Percentiles rank a stretch among this genome's conserved stretches.
Conservation (phyloP, 2,329 filamentous ascomycete genomes). For the Beauveria scarabaeidicola region DNA sequence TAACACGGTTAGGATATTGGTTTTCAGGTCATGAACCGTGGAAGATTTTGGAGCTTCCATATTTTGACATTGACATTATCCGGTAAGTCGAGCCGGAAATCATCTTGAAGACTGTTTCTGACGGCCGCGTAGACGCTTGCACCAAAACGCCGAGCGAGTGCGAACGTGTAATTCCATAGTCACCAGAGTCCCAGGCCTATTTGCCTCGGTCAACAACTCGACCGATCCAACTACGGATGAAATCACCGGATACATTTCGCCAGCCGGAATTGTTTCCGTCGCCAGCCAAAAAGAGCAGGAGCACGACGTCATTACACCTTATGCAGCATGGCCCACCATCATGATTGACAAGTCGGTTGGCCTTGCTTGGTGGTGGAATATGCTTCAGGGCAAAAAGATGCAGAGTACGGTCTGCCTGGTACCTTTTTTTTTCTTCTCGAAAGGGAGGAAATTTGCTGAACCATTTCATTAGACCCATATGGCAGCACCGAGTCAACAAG, state of each 20-base stretch:
- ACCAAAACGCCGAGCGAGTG: conserved; percentile 30
- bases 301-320: conserved; percentile 33
- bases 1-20: conserved; percentile 25
- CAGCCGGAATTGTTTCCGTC: conserved; percentile 32
- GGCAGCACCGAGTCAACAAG: conserved; percentile 33
- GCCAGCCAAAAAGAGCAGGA: conserved; percentile 31
- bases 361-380: conserved; percentile 35
- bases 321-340: conserved; percentile 29
- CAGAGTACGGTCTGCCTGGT: conserved; percentile 24
- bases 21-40: conserved; percentile 34
- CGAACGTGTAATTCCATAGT: conserved; percentile 33
- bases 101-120: not conserved
- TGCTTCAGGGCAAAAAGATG: conserved; percentile 34
- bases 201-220: conserved; percentile 34
- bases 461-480: conserved; percentile 23
- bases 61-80: conserved; percentile 32
- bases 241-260: conserved; percentile 32
- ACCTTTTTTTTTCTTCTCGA: too few relatives aligned
- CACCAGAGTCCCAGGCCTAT: conserved; percentile 29
- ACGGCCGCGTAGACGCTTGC: conserved; percentile 22
- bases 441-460: not conserved
- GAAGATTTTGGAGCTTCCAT: conserved; percentile 35
- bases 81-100: conserved; percentile 16
- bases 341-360: conserved; percentile 30
- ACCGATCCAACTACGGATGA: conserved; percentile 27